Evolutionary conservation across 371 early-diverging fungal species (phyloP).

Genomic region (Mortierella sp.): DNA sequence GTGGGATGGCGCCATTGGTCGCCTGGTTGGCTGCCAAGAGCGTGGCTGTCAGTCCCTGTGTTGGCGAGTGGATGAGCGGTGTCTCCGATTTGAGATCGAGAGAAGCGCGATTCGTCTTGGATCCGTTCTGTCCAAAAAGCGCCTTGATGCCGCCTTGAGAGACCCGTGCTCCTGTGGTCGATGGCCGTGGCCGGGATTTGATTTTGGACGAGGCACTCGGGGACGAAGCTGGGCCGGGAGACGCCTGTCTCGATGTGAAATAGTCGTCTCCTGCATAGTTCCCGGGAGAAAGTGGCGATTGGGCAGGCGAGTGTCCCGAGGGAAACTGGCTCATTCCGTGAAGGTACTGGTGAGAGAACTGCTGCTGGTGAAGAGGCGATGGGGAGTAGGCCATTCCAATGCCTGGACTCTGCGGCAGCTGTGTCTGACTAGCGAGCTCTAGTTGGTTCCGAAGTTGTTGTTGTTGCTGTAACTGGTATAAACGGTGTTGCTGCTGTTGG

Average conservation of each 20-base stretch:
- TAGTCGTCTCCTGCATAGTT: constrained; percentile 41
- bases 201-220: constrained; percentile 41
- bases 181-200: constrained; percentile 43
- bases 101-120: constrained; percentile 32
- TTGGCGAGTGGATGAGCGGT: constrained; percentile 5
- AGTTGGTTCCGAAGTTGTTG: constrained; percentile 38
- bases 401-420: constrained; percentile 37
- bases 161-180: constrained; percentile 24
- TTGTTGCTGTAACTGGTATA: constrained; percentile 30
- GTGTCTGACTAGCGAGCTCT: constrained; percentile 35
- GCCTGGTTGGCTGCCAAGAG: constrained; percentile 29
- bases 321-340: constrained; percentile 36
- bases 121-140: constrained; percentile 31
- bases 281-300: constrained; percentile 42
- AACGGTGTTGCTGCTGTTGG: constrained; percentile 36
- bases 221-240: constrained; percentile 38
- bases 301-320: constrained; percentile 39
- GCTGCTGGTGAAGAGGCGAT: constrained; percentile 20
- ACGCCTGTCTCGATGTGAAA: constrained; percentile 39
- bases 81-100: constrained; percentile 36
- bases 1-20: constrained; percentile 10
- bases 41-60: constrained; percentile 31
- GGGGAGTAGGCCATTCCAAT: constrained; percentile 18
- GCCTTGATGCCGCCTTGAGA: constrained; percentile 49
- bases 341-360: constrained; percentile 29